These are phyloP conservation scores for Chrysanthemum makinoi DNA, from an alignment of 129 eudicot species.

Conservation along the genomic window DNA sequence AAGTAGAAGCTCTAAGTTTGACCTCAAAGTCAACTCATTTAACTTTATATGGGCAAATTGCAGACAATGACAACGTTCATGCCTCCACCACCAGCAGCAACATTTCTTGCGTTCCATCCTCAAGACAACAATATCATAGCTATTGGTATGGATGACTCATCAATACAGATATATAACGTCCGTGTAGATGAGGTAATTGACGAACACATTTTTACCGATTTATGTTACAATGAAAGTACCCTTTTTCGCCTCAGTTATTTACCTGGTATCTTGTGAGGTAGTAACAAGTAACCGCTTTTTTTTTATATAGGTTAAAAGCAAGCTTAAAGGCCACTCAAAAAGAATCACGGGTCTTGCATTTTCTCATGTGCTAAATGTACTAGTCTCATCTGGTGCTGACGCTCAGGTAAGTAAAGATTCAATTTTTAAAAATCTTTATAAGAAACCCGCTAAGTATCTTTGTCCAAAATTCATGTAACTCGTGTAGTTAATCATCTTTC, in stretches of 20 bases:
- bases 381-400: slow-evolving; percentile 95
- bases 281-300: neutral
- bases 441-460: neutral
- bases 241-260: neutral
- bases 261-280: neutral
- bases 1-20: neutral
- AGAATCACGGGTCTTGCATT: slow-evolving; percentile 91
- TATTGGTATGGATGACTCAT: slow-evolving; percentile 78
- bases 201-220: neutral
- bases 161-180: slow-evolving; percentile 75
- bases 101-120: slow-evolving; percentile 81
- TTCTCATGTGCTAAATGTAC: slow-evolving; percentile 68
- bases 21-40: neutral
- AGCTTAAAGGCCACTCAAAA: slow-evolving; percentile 90
- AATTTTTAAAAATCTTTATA: slow-evolving; percentile 3
- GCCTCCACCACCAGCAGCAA: slow-evolving; percentile 89
- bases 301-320: slow-evolving; percentile 77
- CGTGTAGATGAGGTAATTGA: slow-evolving; percentile 68
- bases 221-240: neutral
- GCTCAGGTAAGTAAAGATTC: slow-evolving; percentile 62
- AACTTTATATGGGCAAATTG: slow-evolving; percentile 22
- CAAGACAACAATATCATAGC: slow-evolving; percentile 83
- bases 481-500: neutral
- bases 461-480: neutral
- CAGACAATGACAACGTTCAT: slow-evolving; percentile 88